phyloP scores from a whole-genome alignment of 1,284 basidiomycete species.

The Pseudozyma thailandica region DNA sequence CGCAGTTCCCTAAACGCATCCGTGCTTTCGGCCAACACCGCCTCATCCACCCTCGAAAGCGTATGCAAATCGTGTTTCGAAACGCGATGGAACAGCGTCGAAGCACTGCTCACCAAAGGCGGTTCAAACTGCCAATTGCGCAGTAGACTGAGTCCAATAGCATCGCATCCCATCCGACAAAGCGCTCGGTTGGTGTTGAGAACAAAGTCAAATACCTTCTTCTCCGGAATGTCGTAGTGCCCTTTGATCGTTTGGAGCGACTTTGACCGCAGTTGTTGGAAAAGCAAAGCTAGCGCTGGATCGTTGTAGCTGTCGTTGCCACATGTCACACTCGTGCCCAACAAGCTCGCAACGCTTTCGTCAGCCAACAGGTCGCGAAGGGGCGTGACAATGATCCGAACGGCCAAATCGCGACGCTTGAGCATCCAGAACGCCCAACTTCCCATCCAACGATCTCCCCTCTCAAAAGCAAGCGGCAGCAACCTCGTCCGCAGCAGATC shows the following conservation, averaged over 20 bases:
- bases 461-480: slow-evolving; percentile 82
- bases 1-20: slow-evolving; percentile 22
- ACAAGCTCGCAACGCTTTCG: slow-evolving; percentile 16
- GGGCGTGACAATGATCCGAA: slow-evolving; percentile 77
- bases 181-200: slow-evolving; percentile 90
- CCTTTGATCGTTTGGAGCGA: slow-evolving; percentile 91
- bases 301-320: slow-evolving; percentile 91
- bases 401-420: slow-evolving; percentile 83
- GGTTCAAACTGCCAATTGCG: slow-evolving; percentile 89
- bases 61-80: slow-evolving; percentile 42
- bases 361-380: slow-evolving; percentile 37
- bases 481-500: slow-evolving; percentile 79
- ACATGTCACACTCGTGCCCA: slow-evolving; percentile 69
- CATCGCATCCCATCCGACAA: slow-evolving; percentile 93
- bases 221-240: slow-evolving; percentile 85
- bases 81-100: slow-evolving; percentile 33
- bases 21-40: slow-evolving; percentile 17
- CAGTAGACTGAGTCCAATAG: slow-evolving; percentile 84
- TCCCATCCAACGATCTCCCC: slow-evolving; percentile 93
- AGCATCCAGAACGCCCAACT: slow-evolving; percentile 96
- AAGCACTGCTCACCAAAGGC: slow-evolving; percentile 71
- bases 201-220: slow-evolving; percentile 90
- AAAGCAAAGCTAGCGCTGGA: slow-evolving; percentile 86
- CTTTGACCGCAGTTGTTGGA: slow-evolving; percentile 86
- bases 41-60: slow-evolving; percentile 35